Conservation (phyloP, 1,139 yeast genomes). For the Pichia sp. region DNA sequence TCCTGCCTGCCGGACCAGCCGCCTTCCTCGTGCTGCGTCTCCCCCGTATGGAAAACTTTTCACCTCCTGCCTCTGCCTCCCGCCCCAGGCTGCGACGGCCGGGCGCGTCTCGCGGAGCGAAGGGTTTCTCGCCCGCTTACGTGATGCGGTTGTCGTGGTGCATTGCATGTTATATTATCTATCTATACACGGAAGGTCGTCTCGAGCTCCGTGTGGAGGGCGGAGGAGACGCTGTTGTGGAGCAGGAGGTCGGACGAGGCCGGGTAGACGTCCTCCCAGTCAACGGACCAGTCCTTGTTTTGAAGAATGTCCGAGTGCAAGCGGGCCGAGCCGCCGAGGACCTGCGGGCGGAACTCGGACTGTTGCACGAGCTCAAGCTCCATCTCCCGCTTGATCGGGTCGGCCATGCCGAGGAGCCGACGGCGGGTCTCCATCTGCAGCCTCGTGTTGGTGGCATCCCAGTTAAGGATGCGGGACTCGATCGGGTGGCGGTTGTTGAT, state of each 20-base stretch:
- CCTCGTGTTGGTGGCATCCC: conserved; percentile 73
- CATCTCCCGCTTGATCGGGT: conserved; percentile 86
- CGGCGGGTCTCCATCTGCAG: conserved; percentile 74
- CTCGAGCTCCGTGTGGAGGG: conserved; percentile 10
- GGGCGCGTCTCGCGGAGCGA: not conserved
- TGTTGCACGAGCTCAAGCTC: conserved; percentile 71
- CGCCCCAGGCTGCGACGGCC: not conserved
- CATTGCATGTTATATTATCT: not conserved
- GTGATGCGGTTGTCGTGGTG: not conserved
- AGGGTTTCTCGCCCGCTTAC: not conserved
- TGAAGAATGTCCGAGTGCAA: conserved; percentile 59
- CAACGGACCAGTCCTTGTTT: conserved; percentile 70
- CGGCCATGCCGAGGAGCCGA: conserved; percentile 87
- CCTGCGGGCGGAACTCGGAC: conserved; percentile 67
- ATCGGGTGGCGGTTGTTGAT: conserved; percentile 85
- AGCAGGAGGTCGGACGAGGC: conserved; percentile 25
- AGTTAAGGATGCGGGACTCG: conserved; percentile 64
- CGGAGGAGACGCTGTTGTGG: not conserved
- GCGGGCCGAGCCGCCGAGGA: conserved; percentile 46
- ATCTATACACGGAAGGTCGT: not conserved
- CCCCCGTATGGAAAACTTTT: not conserved
- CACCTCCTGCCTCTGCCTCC: not conserved
- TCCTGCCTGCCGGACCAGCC: not conserved
- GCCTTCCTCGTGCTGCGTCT: not conserved
- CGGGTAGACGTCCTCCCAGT: conserved; percentile 90